phyloP scores from a whole-genome alignment of 345 rosid genomes.

The Lumnitzera racemosa region DNA sequence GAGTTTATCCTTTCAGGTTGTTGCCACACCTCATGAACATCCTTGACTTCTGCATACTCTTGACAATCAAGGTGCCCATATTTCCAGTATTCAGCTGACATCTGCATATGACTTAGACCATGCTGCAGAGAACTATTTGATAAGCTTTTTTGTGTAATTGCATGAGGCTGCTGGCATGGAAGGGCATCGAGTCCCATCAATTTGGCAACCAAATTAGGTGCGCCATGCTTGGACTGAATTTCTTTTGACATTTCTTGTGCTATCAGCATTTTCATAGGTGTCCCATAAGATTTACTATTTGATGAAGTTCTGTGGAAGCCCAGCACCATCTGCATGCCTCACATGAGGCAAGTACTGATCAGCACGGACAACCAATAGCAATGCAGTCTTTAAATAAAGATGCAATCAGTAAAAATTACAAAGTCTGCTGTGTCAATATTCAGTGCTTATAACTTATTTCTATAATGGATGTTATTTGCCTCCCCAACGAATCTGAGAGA shows the following conservation, averaged over 20 bases:
- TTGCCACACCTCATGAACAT: conserved; percentile 63
- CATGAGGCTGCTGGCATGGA: conserved; percentile 45
- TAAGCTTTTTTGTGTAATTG: conserved; percentile 39
- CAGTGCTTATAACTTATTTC: no score
- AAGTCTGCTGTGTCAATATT: conserved; percentile 1
- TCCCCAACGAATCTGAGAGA: no score
- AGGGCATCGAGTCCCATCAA: conserved; percentile 94
- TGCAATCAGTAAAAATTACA: conserved; percentile 4
- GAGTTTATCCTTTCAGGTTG: conserved; percentile 31
- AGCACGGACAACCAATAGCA: not conserved
- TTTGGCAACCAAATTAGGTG: conserved; percentile 84
- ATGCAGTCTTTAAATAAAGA: not conserved
- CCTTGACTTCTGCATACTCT: conserved; percentile 41
- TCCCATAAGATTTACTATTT: conserved; percentile 44
- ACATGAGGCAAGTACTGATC: conserved; percentile 8
- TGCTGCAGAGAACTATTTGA: conserved; percentile 47
- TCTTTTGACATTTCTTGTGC: conserved; percentile 87
- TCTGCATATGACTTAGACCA: conserved; percentile 43
- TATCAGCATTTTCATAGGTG: conserved; percentile 78
- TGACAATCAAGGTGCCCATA: conserved; percentile 25
- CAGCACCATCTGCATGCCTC: conserved; percentile 42
- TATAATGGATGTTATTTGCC: no score
- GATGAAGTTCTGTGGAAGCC: conserved; percentile 55
- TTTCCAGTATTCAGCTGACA: conserved; percentile 37
- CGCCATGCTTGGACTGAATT: conserved; percentile 38